Evolutionary conservation across 140 eudicot species (phyloP), one percentile per base, ranked within the genome.

Genomic region (Eryngium alpinum): DNA sequence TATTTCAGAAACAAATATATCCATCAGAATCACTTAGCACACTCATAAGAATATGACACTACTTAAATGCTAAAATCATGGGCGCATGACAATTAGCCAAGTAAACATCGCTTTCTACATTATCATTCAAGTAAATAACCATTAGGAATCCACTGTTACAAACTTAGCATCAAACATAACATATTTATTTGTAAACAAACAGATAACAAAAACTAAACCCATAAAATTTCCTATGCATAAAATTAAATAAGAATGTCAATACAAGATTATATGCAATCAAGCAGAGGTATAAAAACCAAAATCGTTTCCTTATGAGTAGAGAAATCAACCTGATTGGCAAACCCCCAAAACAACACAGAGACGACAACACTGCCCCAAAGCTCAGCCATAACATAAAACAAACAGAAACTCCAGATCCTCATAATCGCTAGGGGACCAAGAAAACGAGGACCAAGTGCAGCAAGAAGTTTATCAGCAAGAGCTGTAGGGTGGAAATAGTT

Each of bases 361-460:
- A 95, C 87, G 32, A 95, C 99, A 81, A 95, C 99, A 91, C 99
- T 92, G 19, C 93, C 99, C 99, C 97, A 94, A 75, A 94, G 97
- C 89, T 95, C 99, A 84, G 99, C 99, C 99, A 95, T 95, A 63
- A 95, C 99, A 92, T 95, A 92, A 82, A 95, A 95, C 97, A 92
- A 87, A 84, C 97, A 95, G 79, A 92, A 95, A 78, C 97, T 92
- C 99, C 99, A 92, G 10, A 92, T 92, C 90, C 97, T 90, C 89
- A 92, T 73, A 83, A 95, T 95, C 14, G 99, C 97, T 84, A 95
- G 97, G 1, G 97, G 99, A 6, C 97, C 97, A 34, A 95, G 95
- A 79, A 95, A 95, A 74, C 97, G 86, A 24, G 99, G 99, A 43
- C 99, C 99, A 72, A 81, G 71, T 21, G 84, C 29, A n/a, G 69